A percentile compares a stretch with the other conserved stretches of the same genome.
Conservation (phyloP, 2,329 filamentous ascomycete species). For the Incumbomyces delicatus region DNA sequence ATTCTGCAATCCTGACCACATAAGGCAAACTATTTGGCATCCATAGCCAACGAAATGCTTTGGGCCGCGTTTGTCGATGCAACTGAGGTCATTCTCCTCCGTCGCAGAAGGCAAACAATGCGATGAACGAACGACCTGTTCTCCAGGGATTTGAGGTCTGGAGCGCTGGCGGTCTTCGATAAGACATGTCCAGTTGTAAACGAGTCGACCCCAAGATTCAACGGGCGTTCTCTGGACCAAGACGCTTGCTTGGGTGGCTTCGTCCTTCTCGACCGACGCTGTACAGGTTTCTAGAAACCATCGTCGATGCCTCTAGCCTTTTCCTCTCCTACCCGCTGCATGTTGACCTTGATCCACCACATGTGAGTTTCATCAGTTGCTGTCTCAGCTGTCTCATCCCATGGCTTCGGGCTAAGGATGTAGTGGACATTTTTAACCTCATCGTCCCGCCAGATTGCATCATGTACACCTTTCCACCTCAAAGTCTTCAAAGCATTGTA, state of each 20-base stretch:
- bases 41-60: no score
- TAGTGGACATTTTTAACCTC: slow-evolving; percentile 55
- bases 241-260: no score
- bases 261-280: no score
- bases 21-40: not conserved
- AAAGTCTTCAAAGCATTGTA: slow-evolving; percentile 56
- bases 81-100: no score
- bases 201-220: no score
- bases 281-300: slow-evolving; percentile 33
- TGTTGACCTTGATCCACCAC: slow-evolving; percentile 50
- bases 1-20: not conserved
- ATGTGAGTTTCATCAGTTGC: slow-evolving; percentile 39
- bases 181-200: no score
- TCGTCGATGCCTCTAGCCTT: slow-evolving; percentile 40
- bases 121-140: no score
- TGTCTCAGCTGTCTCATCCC: slow-evolving; percentile 43
- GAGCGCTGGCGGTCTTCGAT: no score
- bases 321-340: slow-evolving; percentile 40
- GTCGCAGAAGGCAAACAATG: no score
- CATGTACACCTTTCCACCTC: slow-evolving; percentile 34
- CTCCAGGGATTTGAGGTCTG: no score
- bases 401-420: slow-evolving; percentile 53
- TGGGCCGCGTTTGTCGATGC: no score
- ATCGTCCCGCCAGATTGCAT: slow-evolving; percentile 51
- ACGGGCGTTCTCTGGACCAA: no score